Percentiles rank a stretch among this genome's conserved stretches.
These are phyloP conservation scores for Erodium maritimum DNA, from an alignment of 345 rosid genomes.

Conservation along the genomic window DNA sequence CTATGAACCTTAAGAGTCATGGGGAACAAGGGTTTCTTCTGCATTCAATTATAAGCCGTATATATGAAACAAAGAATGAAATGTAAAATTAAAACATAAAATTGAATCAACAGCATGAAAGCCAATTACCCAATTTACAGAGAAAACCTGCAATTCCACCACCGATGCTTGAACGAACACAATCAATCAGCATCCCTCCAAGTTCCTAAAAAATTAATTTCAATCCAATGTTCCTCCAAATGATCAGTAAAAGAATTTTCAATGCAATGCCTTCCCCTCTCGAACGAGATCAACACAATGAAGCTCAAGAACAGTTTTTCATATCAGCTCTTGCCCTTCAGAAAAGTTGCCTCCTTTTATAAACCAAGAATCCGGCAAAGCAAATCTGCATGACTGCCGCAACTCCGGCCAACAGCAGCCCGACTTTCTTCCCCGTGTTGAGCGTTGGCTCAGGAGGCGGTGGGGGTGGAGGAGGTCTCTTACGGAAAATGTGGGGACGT, in stretches of 20 bases:
- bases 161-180: not conserved
- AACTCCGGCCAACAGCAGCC: not conserved
- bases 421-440: not conserved
- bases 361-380: not conserved
- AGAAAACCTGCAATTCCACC: not conserved
- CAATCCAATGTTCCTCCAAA: not conserved
- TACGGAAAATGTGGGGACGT: not conserved
- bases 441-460: not conserved
- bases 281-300: too few species aligned
- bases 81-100: too few species aligned
- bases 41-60: not conserved
- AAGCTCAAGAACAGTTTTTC: too few species aligned
- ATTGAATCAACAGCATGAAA: too few species aligned
- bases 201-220: too few species aligned
- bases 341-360: not conserved
- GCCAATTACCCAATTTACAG: not conserved
- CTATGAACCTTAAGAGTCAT: too few species aligned
- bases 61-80: not conserved
- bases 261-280: too few species aligned
- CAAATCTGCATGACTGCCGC: not conserved
- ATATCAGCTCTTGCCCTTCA: not conserved
- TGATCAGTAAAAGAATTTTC: not conserved
- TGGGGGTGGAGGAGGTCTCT: not conserved
- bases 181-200: not conserved
- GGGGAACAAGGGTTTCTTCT: too few species aligned